phyloP scores from a whole-genome alignment of 140 eudicot genomes.

The Oenanthe javanica region DNA sequence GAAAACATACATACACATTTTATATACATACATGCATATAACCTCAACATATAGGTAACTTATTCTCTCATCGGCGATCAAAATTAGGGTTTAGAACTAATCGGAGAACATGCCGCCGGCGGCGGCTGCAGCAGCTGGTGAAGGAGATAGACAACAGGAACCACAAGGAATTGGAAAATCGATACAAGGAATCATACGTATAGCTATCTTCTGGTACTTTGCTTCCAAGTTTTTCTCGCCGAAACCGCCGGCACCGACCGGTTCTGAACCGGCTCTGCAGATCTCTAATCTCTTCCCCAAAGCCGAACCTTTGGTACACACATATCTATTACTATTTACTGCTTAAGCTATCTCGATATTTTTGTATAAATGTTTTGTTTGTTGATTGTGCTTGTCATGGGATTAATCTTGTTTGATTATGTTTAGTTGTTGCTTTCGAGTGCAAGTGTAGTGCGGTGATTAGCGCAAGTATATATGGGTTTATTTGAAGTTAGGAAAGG shows the following conservation, averaged over 20 bases:
- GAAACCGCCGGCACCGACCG: conserved; percentile 26
- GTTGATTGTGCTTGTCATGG: background rate
- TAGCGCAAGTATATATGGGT: too few relatives aligned
- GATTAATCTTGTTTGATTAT: background rate
- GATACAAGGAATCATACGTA: conserved; percentile 70
- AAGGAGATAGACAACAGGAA: conserved; percentile 23
- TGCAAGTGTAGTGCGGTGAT: background rate
- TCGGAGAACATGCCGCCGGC: conserved; percentile 53
- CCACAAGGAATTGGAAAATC: conserved; percentile 52
- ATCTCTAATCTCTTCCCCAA: conserved; percentile 91
- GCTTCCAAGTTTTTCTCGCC: conserved; percentile 86
- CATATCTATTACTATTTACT: background rate
- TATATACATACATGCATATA: background rate
- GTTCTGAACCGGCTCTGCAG: conserved; percentile 49
- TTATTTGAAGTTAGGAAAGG: background rate
- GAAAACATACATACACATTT: background rate
- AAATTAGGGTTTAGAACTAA: background rate
- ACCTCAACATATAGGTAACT: background rate
- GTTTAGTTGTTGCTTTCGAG: background rate
- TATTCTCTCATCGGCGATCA: background rate
- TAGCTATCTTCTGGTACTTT: conserved; percentile 81
- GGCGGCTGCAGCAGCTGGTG: conserved; percentile 47
- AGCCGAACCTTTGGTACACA: conserved; percentile 55
- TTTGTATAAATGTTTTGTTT: background rate
- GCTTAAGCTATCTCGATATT: background rate